phyloP scores from a whole-genome alignment of 257 asterid species.

The Verbascum thapsus region DNA sequence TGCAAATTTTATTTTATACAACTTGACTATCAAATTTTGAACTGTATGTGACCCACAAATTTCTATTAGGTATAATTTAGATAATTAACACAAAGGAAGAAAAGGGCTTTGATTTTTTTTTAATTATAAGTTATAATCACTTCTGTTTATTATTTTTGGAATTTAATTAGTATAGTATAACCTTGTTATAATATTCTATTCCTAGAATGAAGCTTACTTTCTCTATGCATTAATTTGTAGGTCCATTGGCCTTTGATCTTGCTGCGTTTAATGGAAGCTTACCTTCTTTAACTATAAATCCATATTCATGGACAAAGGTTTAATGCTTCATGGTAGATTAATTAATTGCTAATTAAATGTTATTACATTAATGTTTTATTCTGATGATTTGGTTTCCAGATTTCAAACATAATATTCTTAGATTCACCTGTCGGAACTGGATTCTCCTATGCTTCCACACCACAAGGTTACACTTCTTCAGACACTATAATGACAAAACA shows the following conservation, averaged over 20 bases:
- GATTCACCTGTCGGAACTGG: slow-evolving; percentile 55
- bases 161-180: too few relatives aligned
- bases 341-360: neutral
- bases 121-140: too few relatives aligned
- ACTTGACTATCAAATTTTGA: too few relatives aligned
- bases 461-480: slow-evolving; percentile 25
- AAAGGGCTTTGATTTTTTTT: too few relatives aligned
- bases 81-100: too few relatives aligned
- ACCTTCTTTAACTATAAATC: slow-evolving; percentile 44
- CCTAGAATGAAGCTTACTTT: too few relatives aligned
- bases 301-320: slow-evolving; percentile 78
- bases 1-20: too few relatives aligned
- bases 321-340: neutral
- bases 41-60: too few relatives aligned
- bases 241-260: slow-evolving; percentile 52
- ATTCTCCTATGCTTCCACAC: slow-evolving; percentile 45
- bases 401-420: slow-evolving; percentile 49
- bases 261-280: slow-evolving; percentile 43
- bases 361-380: neutral
- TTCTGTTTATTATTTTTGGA: too few relatives aligned
- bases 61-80: too few relatives aligned
- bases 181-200: too few relatives aligned
- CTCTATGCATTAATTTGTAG: slow-evolving; percentile 28
- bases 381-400: slow-evolving; percentile 23
- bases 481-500: slow-evolving; percentile 34